Percentiles rank a stretch among this genome's conserved stretches.
phyloP scores from a whole-genome alignment of 495 filamentous ascomycete species.

The Neurospora sp. region DNA sequence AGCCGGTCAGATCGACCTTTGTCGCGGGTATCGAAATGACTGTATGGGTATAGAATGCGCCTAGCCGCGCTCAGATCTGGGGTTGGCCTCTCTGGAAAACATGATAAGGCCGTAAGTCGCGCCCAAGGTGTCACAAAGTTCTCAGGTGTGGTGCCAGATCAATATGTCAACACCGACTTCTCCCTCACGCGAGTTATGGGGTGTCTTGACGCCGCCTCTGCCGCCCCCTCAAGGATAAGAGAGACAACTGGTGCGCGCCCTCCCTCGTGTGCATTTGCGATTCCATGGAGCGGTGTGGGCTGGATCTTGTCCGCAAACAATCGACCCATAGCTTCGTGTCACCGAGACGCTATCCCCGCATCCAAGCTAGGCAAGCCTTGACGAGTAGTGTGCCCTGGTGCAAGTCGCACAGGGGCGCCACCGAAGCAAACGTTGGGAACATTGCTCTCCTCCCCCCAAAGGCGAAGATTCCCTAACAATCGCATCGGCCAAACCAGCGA shows the following conservation, averaged over 20 bases:
- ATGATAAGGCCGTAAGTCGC: neutral
- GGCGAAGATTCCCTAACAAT: constrained; percentile 51
- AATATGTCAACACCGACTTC: neutral
- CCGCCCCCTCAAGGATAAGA: neutral
- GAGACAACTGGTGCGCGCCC: neutral
- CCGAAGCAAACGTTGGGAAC: constrained; percentile 1
- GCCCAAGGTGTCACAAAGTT: neutral
- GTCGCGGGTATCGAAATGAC: neutral
- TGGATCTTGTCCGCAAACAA: neutral
- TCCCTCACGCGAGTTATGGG: neutral
- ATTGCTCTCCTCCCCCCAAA: neutral
- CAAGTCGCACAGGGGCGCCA: constrained; percentile 11
- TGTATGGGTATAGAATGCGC: neutral
- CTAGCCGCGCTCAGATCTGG: neutral
- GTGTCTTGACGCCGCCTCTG: neutral
- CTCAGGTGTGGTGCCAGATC: neutral
- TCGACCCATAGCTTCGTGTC: neutral
- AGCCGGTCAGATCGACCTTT: neutral
- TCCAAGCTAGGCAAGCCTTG: constrained; percentile 30
- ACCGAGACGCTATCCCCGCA: constrained; percentile 1
- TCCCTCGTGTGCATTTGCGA: neutral
- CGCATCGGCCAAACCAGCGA: constrained; percentile 81
- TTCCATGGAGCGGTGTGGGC: neutral
- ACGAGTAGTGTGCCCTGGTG: constrained; percentile 24
- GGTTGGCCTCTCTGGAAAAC: neutral